Evolutionary conservation across 495 filamentous ascomycete species (phyloP).

Genomic region (Aspergillus heteromorphus): DNA sequence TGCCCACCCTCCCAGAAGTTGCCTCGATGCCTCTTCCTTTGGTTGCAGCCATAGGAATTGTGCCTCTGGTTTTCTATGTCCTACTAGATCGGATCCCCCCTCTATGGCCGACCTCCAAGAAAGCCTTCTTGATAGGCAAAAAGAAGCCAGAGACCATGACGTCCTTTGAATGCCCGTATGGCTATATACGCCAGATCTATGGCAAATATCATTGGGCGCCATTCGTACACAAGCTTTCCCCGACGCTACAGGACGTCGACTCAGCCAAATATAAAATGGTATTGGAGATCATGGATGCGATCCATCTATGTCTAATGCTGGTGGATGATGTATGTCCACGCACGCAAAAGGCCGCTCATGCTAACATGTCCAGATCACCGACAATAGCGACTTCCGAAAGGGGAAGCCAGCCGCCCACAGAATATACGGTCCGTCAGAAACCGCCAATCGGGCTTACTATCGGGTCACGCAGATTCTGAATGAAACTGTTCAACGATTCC

Average conservation of each 20-base stretch:
- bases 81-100: slow-evolving; percentile 12
- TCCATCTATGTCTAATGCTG: slow-evolving; percentile 30
- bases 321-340: slow-evolving; percentile 25
- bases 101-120: slow-evolving; percentile 13
- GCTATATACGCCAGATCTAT: slow-evolving; percentile 17
- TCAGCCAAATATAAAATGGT: slow-evolving; percentile 18
- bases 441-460: slow-evolving; percentile 27
- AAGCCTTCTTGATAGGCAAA: slow-evolving; percentile 13
- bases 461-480: slow-evolving; percentile 21
- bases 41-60: slow-evolving; percentile 3
- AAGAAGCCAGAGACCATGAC: slow-evolving; percentile 13
- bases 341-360: neutral
- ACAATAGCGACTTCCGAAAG: slow-evolving; percentile 27
- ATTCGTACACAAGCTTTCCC: slow-evolving; percentile 21
- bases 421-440: slow-evolving; percentile 26
- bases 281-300: slow-evolving; percentile 26
- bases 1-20: slow-evolving; percentile 1
- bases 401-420: slow-evolving; percentile 24
- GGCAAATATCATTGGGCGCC: slow-evolving; percentile 24
- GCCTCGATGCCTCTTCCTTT: slow-evolving; percentile 9
- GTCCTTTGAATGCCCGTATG: slow-evolving; percentile 18
- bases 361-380: slow-evolving; percentile 14
- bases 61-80: slow-evolving; percentile 9
- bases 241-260: slow-evolving; percentile 17
- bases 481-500: slow-evolving; percentile 14